A percentile compares a stretch with the other conserved stretches of the same genome.
Evolutionary conservation across 257 asterid genomes (phyloP).

Genomic region (Cinchona pubescens): DNA sequence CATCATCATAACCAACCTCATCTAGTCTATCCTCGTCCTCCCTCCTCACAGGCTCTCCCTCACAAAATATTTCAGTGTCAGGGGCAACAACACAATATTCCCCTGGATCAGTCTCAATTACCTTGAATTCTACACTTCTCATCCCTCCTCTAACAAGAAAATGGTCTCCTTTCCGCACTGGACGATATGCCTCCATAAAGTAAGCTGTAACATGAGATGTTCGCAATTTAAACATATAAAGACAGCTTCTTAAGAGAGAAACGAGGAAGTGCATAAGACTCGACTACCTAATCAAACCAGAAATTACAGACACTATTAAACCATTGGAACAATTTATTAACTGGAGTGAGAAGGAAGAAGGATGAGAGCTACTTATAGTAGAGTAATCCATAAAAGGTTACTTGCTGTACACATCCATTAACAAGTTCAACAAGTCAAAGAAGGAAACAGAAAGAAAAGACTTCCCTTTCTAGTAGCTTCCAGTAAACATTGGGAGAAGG

Average conservation of each 20-base stretch:
- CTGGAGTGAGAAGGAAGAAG: not conserved
- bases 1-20: conserved; percentile 70
- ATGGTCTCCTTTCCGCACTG: conserved; percentile 58
- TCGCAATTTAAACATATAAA: not conserved
- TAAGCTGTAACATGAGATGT: conserved; percentile 41
- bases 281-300: too few species aligned
- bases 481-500: too few species aligned
- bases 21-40: conserved; percentile 67
- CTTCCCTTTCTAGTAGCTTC: too few species aligned
- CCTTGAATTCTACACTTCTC: conserved; percentile 68
- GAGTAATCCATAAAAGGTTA: not conserved
- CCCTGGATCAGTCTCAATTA: conserved; percentile 63
- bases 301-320: not conserved
- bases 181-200: conserved; percentile 67
- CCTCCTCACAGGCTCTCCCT: conserved; percentile 64
- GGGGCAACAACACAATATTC: conserved; percentile 76
- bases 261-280: not conserved
- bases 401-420: not conserved
- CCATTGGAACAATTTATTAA: not conserved
- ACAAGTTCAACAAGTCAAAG: not conserved
- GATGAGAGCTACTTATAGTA: not conserved
- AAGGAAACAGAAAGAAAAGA: not conserved
- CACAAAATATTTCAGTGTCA: conserved; percentile 67
- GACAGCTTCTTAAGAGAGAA: not conserved
- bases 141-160: conserved; percentile 71